phyloP scores from a whole-genome alignment of 495 filamentous ascomycete genomes.

The Oidiodendron maius region DNA sequence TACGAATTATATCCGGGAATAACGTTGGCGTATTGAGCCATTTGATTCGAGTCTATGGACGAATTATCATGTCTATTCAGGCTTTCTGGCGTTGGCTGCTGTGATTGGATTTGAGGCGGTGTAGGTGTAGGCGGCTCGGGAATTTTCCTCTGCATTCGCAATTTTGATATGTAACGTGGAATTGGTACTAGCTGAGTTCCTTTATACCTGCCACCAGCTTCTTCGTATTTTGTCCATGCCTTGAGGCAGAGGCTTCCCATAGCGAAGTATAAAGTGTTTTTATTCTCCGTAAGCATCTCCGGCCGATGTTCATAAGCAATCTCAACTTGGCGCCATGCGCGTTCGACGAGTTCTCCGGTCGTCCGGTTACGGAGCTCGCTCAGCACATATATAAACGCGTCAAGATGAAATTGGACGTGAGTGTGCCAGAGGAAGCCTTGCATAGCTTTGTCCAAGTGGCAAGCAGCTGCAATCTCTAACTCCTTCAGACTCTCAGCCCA shows the following conservation, averaged over 20 bases:
- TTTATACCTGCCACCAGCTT: conserved; percentile 8
- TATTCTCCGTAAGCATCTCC: conserved; percentile 37
- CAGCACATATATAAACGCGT: conserved; percentile 46
- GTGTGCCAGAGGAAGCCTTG: conserved; percentile 46
- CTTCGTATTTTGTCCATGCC: conserved; percentile 40
- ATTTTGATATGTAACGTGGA: conserved; percentile 13
- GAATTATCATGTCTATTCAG: neutral
- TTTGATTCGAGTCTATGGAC: neutral
- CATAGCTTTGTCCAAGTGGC: conserved; percentile 31
- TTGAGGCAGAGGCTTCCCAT: conserved; percentile 39
- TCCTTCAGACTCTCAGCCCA: conserved; percentile 38
- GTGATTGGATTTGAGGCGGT: too few relatives aligned
- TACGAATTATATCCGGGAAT: neutral
- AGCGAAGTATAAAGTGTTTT: conserved; percentile 30
- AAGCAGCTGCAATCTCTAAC: conserved; percentile 35
- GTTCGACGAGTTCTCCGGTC: conserved; percentile 42
- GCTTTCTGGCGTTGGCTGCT: too few relatives aligned
- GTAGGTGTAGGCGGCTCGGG: conserved; percentile 1
- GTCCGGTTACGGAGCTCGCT: conserved; percentile 45
- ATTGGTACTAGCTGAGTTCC: neutral
- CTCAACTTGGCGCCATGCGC: conserved; percentile 42
- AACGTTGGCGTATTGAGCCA: neutral
- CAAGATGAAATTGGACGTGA: conserved; percentile 42
- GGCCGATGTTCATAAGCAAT: conserved; percentile 35
- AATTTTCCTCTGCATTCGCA: conserved; percentile 18